These are phyloP conservation scores for Phaeomoniella chlamydospora DNA, from an alignment of 2,329 filamentous ascomycete species.

Conservation along the genomic window DNA sequence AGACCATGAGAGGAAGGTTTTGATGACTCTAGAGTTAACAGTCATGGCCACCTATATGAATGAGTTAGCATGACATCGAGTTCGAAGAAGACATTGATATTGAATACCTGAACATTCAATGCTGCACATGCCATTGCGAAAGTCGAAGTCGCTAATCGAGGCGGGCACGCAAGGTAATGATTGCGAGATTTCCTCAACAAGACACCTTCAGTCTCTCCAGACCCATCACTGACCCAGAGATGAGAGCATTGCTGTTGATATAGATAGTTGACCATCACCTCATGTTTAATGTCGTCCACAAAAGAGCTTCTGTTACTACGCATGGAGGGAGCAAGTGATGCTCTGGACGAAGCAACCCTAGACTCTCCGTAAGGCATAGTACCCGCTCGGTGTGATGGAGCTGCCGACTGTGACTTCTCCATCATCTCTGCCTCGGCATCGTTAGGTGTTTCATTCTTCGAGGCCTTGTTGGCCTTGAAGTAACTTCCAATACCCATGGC, in stretches of 20 bases:
- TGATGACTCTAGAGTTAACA: slow-evolving; percentile 65
- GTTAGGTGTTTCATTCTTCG: slow-evolving; percentile 10
- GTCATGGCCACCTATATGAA: slow-evolving; percentile 56
- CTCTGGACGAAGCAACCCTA: slow-evolving; percentile 35
- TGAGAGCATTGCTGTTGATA: slow-evolving; percentile 66
- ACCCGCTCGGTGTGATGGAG: not conserved
- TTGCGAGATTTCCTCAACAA: slow-evolving; percentile 53
- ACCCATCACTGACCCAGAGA: slow-evolving; percentile 59
- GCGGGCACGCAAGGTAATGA: slow-evolving; percentile 60
- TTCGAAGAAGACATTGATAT: not conserved
- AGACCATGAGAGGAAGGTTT: slow-evolving; percentile 60
- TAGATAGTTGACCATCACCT: slow-evolving; percentile 72
- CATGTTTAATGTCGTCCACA: slow-evolving; percentile 61
- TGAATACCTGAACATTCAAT: slow-evolving; percentile 55
- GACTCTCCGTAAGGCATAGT: slow-evolving; percentile 20
- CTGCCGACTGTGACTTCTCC: slow-evolving; percentile 19
- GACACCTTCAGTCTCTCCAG: slow-evolving; percentile 56
- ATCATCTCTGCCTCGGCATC: slow-evolving; percentile 11
- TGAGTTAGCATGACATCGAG: slow-evolving; percentile 5
- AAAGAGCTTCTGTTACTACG: slow-evolving; percentile 38
- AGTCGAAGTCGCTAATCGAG: slow-evolving; percentile 44
- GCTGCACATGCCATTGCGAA: slow-evolving; percentile 51
- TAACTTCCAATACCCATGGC: slow-evolving; percentile 51
- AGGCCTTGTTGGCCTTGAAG: slow-evolving; percentile 41
- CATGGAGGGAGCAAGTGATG: slow-evolving; percentile 35